These are phyloP conservation scores for Aschersonia sp. DNA, from an alignment of 2,329 filamentous ascomycete genomes.

Conservation along the genomic window DNA sequence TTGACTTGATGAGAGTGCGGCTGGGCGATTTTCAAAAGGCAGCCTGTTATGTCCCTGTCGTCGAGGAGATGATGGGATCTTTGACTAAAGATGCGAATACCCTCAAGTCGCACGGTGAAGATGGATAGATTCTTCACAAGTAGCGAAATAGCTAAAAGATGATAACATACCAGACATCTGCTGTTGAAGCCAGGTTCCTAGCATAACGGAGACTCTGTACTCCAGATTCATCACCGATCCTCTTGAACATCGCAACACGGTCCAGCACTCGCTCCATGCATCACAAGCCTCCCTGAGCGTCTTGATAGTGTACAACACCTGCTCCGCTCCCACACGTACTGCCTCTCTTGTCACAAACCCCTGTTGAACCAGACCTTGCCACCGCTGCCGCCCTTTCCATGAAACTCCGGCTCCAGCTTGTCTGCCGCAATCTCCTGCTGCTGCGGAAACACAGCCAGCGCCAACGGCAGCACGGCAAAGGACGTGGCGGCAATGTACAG, in stretches of 20 bases:
- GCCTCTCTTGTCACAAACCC: conserved; percentile 40
- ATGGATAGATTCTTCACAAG: not conserved
- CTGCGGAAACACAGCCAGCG: conserved; percentile 85
- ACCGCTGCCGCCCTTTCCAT: conserved; percentile 59
- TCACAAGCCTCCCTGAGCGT: too few species aligned
- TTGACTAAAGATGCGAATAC: conserved; percentile 3
- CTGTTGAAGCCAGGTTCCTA: too few species aligned
- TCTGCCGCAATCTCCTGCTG: conserved; percentile 66
- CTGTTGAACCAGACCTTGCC: conserved; percentile 94
- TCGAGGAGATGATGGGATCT: conserved; percentile 35
- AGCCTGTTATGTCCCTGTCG: conserved; percentile 44
- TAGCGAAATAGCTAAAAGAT: too few species aligned
- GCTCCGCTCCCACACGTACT: not conserved
- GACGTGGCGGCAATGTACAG: conserved; percentile 77
- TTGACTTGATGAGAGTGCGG: conserved; percentile 65
- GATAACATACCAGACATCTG: too few species aligned
- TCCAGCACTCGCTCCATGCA: too few species aligned
- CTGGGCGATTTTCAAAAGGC: conserved; percentile 56
- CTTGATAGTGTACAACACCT: too few species aligned
- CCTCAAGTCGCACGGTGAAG: not conserved
- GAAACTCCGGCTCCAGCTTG: conserved; percentile 75
- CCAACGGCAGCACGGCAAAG: conserved; percentile 76
- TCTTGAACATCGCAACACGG: too few species aligned
- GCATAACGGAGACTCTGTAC: too few species aligned
- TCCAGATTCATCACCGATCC: too few species aligned